phyloP scores from a whole-genome alignment of 176 grass and related monocot genomes.

The Aegilops longissima region DNA sequence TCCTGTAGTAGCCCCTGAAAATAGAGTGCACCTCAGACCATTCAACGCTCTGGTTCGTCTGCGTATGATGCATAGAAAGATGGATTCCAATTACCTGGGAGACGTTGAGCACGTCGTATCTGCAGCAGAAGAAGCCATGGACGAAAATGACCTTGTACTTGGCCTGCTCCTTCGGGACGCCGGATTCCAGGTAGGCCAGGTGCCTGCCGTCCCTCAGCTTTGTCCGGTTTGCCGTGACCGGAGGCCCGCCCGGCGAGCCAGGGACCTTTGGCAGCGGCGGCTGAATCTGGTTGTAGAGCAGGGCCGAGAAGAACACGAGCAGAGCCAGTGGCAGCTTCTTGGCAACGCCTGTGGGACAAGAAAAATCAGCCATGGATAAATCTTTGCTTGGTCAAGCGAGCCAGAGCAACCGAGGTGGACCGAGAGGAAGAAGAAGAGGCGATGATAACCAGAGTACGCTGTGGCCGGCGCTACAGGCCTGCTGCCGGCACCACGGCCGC shows the following conservation, averaged over 20 bases:
- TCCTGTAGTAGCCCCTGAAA: slow-evolving; percentile 46
- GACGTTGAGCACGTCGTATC: slow-evolving; percentile 41
- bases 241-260: slow-evolving; percentile 45
- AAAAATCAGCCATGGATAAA: too few species aligned
- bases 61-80: too few species aligned
- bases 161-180: slow-evolving; percentile 56
- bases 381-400: background rate
- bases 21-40: too few species aligned
- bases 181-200: slow-evolving; percentile 62
- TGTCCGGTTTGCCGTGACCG: slow-evolving; percentile 44
- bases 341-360: background rate
- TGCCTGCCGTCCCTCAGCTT: slow-evolving; percentile 69
- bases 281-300: slow-evolving; percentile 48
- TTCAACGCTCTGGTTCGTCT: too few species aligned
- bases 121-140: slow-evolving; percentile 70
- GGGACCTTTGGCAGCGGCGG: slow-evolving; percentile 43
- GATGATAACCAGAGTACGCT: too few species aligned
- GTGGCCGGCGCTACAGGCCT: too few species aligned
- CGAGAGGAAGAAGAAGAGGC: too few species aligned
- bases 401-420: background rate
- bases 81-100: background rate
- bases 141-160: slow-evolving; percentile 69
- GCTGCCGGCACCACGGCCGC: too few species aligned
- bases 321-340: slow-evolving; percentile 21
- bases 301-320: slow-evolving; percentile 26